phyloP scores from a whole-genome alignment of 2,329 filamentous ascomycete genomes.

The Aspergillaceae sp. region DNA sequence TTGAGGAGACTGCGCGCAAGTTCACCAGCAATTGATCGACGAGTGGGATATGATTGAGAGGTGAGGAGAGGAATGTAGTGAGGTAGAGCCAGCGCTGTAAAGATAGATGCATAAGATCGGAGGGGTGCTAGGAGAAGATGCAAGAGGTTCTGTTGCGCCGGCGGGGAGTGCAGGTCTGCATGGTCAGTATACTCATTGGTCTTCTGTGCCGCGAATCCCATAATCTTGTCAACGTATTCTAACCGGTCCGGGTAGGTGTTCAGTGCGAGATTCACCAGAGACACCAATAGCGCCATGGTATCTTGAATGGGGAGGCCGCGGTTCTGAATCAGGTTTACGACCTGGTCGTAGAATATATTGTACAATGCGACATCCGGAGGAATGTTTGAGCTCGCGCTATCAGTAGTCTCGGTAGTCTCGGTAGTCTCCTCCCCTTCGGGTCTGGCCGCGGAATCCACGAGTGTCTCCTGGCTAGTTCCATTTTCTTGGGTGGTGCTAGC shows the following conservation, averaged over 20 bases:
- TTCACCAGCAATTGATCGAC: conserved; percentile 82
- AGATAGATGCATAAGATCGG: conserved; percentile 82
- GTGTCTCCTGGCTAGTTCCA: conserved; percentile 26
- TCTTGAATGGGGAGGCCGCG: conserved; percentile 90
- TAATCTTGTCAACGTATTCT: conserved; percentile 90
- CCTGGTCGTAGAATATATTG: conserved; percentile 94
- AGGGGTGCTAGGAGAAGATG: conserved; percentile 85
- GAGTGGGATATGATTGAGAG: conserved; percentile 84
- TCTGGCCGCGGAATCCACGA: conserved; percentile 17
- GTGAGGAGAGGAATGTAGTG: conserved; percentile 86
- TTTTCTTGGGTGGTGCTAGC: conserved; percentile 26
- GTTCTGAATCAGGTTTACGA: conserved; percentile 83
- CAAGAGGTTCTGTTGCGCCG: conserved; percentile 80
- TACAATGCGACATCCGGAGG: conserved; percentile 74
- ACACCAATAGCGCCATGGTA: conserved; percentile 88
- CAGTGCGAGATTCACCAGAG: conserved; percentile 81
- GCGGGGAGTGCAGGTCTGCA: conserved; percentile 82
- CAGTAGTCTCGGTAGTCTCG: conserved; percentile 26
- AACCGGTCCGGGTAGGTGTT: conserved; percentile 90
- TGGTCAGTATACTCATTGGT: conserved; percentile 85
- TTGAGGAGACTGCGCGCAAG: conserved; percentile 74
- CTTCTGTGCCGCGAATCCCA: conserved; percentile 80
- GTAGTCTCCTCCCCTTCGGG: conserved; percentile 21
- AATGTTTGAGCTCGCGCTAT: conserved; percentile 28
- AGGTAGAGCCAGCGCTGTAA: conserved; percentile 88